Evolutionary conservation across 176 grass and related monocot genomes (phyloP), one percentile per base, ranked within the genome.

Genomic region (Paspalum notatum): DNA sequence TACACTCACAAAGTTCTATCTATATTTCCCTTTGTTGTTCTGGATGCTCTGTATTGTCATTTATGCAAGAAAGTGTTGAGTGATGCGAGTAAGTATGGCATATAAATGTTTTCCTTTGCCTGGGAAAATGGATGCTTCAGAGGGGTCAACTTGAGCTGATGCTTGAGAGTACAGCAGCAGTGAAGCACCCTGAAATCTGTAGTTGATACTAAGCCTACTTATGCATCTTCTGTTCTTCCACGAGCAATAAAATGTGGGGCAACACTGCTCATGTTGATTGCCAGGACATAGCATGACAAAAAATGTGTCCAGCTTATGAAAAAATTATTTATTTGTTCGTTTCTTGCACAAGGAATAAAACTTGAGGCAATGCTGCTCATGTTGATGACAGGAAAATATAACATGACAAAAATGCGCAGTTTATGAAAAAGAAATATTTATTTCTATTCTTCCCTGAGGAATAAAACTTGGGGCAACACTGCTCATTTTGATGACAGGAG

Each of bases 21-120:
- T 61, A 43, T 18, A 9, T 85, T 82, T 39, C 3, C 58, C 17
- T 15, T 51, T 24, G 15, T 78, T 68, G 71, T 85, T 82, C 27
- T 72, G 21, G 32, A 80, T 71, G 8, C 62, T 69, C 39, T 68
- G 7, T 37, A 70, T 41, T 81, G 47, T 42, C 57, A 81, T 71
- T 47, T 58, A 67, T 72, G 54, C 57, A 15, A 54, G 37, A 67
- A 1, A 55, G 20, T 52, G 47, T 2, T 27, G 17, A 41, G 10
- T 56, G 71, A 13, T 40, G 32, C n/a, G n/a, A n/a, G n/a, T n/a
- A n/a, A n/a, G n/a, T n/a, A n/a, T n/a, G 26, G 56, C 22, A 12
- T 59, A 1, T 7, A 62, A 15, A 20, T 39, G 17, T 38, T 56
- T 40, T 40, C 20, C 32, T 75, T 58, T 58, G 20, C 38, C 39